phyloP scores from a whole-genome alignment of 768 basidiomycete species.

The Boletus reticuloceps region DNA sequence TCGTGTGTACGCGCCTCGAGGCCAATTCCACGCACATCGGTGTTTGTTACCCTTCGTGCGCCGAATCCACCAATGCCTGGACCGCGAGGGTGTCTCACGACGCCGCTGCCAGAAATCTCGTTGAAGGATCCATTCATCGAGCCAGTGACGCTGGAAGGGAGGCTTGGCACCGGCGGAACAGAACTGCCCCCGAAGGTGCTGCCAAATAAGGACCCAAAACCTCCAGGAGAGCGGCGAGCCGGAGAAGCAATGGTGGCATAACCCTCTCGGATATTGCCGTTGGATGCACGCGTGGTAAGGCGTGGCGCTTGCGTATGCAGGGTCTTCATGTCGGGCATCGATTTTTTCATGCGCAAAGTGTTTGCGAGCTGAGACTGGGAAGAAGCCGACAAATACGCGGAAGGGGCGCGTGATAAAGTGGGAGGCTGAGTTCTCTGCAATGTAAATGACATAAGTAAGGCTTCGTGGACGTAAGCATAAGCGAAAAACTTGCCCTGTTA shows the following conservation, averaged over 20 bases:
- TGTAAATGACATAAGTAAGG: constrained; percentile 12
- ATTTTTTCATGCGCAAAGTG: constrained; percentile 88
- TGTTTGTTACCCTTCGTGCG: constrained; percentile 43
- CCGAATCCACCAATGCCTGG: constrained; percentile 77
- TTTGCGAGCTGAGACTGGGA: constrained; percentile 41
- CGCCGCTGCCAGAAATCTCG: constrained; percentile 42
- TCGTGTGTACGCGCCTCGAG: constrained; percentile 85
- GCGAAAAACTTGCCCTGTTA: constrained; percentile 56
- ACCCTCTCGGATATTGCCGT: constrained; percentile 83
- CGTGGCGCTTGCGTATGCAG: constrained; percentile 78
- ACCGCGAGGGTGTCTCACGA: constrained; percentile 83
- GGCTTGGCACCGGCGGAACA: constrained; percentile 77
- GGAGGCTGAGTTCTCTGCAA: constrained; percentile 42
- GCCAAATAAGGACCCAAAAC: constrained; percentile 71
- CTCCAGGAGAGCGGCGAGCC: constrained; percentile 70
- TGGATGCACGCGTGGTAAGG: constrained; percentile 76
- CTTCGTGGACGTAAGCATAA: constrained; percentile 15
- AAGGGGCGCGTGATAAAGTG: constrained; percentile 78
- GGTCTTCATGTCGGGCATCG: constrained; percentile 97
- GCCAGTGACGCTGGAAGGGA: constrained; percentile 56
- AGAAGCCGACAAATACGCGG: constrained; percentile 68
- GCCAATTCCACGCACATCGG: constrained; percentile 53
- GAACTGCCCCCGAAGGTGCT: constrained; percentile 35
- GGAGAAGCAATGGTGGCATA: constrained; percentile 87
- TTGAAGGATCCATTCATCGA: constrained; percentile 42